Conservation (phyloP, 2,329 filamentous ascomycete genomes). For the Trichophyton mentagrophytes region DNA sequence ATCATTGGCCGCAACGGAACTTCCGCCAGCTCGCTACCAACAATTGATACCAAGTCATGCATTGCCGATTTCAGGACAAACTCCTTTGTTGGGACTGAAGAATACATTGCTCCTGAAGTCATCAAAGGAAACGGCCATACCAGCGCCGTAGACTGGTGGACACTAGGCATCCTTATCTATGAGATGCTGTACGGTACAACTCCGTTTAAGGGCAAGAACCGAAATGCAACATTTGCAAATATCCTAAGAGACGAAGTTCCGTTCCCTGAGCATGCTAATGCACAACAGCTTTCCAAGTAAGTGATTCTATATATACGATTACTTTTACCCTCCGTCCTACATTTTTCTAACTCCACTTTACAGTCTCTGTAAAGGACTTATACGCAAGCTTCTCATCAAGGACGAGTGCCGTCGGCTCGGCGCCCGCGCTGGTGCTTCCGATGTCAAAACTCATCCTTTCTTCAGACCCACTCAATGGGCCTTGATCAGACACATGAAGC, state of each 20-base stretch:
- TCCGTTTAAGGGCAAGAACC: constrained; percentile 98
- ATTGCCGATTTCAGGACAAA: constrained; percentile 98
- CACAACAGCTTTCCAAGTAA: constrained; percentile 83
- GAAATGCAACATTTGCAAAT: constrained; percentile 95
- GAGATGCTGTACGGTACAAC: constrained; percentile 99
- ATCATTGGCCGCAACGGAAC: constrained; percentile 83
- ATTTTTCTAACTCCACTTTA: constrained; percentile 4
- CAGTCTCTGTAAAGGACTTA: constrained; percentile 90
- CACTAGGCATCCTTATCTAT: constrained; percentile 88
- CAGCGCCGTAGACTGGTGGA: constrained; percentile 99
- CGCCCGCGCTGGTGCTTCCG: constrained; percentile 85
- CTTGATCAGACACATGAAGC: constrained; percentile 92
- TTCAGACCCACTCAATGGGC: constrained; percentile 96
- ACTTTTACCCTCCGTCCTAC: neutral
- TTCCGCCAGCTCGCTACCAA: constrained; percentile 73
- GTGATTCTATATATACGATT: constrained; percentile 26
- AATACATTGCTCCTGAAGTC: constrained; percentile 97
- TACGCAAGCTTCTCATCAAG: constrained; percentile 94
- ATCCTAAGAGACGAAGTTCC: constrained; percentile 91
- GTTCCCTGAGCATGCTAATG: constrained; percentile 78
- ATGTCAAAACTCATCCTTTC: constrained; percentile 93
- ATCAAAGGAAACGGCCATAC: constrained; percentile 98
- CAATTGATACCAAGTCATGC: constrained; percentile 97
- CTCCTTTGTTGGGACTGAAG: constrained; percentile 95
- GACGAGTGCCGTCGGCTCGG: constrained; percentile 89